Evolutionary conservation across 495 filamentous ascomycete genomes (phyloP).

Genomic region (Chaetomidium leptoderma): DNA sequence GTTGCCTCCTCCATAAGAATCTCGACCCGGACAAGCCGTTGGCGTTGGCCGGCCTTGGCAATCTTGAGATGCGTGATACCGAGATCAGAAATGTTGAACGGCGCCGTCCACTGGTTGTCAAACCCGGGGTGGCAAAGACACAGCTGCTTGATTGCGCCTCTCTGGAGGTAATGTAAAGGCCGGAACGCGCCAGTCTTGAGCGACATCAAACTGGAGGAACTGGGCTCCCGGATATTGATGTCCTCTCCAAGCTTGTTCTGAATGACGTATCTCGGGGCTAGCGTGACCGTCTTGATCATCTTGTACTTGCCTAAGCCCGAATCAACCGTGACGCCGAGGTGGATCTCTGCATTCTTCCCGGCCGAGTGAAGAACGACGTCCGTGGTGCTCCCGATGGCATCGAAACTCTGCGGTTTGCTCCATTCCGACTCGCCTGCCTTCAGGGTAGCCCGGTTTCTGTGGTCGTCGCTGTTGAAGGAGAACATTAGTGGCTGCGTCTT

Average conservation of each 20-base stretch:
- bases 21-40: conserved; percentile 82
- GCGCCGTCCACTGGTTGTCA: conserved; percentile 97
- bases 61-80: conserved; percentile 91
- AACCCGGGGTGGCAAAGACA: conserved; percentile 90
- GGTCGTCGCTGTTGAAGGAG: conserved; percentile 80
- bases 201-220: conserved; percentile 73
- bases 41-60: conserved; percentile 80
- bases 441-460: conserved; percentile 79
- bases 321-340: conserved; percentile 80
- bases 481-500: conserved; percentile 92
- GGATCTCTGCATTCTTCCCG: conserved; percentile 71
- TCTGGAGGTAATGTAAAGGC: conserved; percentile 81
- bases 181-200: conserved; percentile 71
- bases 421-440: conserved; percentile 85
- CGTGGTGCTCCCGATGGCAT: conserved; percentile 90
- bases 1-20: conserved; percentile 87
- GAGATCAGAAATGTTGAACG: conserved; percentile 92
- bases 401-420: conserved; percentile 97
- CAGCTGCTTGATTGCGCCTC: conserved; percentile 75
- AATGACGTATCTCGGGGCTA: conserved; percentile 89
- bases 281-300: conserved; percentile 85
- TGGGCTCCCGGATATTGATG: conserved; percentile 81
- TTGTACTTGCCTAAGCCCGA: conserved; percentile 98
- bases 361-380: conserved; percentile 76
- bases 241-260: conserved; percentile 90